phyloP scores from a whole-genome alignment of 768 basidiomycete genomes.

The Suillus spraguei region DNA sequence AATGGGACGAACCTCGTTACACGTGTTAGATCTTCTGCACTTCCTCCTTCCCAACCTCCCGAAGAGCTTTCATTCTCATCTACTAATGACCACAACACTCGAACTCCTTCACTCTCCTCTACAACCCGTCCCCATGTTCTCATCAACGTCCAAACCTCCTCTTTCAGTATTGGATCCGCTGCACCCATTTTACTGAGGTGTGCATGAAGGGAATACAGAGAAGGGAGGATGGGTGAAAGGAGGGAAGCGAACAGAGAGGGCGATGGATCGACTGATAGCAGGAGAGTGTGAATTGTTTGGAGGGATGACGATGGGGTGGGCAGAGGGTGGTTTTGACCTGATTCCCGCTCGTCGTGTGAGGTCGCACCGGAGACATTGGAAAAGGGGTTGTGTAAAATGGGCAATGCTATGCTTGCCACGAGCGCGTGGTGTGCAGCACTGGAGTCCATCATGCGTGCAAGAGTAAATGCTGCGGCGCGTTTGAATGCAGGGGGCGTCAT shows the following conservation, averaged over 20 bases:
- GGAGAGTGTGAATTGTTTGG: constrained; percentile 53
- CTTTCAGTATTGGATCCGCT: constrained; percentile 65
- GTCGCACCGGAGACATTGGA: constrained; percentile 19
- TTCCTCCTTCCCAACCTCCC: constrained; percentile 52
- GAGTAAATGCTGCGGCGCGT: constrained; percentile 65
- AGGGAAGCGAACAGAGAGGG: constrained; percentile 63
- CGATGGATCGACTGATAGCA: constrained; percentile 80
- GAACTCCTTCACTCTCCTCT: constrained; percentile 49
- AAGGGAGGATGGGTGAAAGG: constrained; percentile 67
- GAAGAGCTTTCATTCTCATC: neutral
- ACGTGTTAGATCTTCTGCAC: constrained; percentile 52
- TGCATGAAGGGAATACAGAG: constrained; percentile 65
- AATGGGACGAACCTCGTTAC: constrained; percentile 43
- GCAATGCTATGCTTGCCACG: constrained; percentile 39
- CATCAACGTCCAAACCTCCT: constrained; percentile 61
- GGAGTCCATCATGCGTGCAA: constrained; percentile 64
- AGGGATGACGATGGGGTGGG: constrained; percentile 43
- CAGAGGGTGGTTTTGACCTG: neutral
- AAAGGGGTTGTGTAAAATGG: constrained; percentile 58
- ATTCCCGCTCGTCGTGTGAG: neutral
- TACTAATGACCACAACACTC: constrained; percentile 62
- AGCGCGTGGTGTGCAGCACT: constrained; percentile 21
- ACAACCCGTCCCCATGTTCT: constrained; percentile 78
- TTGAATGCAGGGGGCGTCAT: constrained; percentile 43
- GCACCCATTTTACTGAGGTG: constrained; percentile 56